Evolutionary conservation across 768 basidiomycete genomes (phyloP), one percentile per base, ranked within the genome.

Genomic region (Paxillus involutus): DNA sequence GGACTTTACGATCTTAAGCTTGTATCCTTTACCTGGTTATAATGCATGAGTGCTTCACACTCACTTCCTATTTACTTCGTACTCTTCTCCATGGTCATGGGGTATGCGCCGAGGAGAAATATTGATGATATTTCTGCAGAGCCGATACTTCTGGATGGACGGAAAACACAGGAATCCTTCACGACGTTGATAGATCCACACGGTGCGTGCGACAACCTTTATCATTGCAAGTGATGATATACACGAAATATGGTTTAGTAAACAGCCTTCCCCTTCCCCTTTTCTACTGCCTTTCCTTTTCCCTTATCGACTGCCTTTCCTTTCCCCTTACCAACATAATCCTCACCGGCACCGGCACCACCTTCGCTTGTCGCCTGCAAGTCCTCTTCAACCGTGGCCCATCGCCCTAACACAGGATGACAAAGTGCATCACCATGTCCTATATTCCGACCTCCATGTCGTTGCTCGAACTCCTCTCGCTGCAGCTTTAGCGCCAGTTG

Each of bases 11-110:
- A 26, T 33, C 11, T 10, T 32, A 32, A 11, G 7, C 11, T 48
- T 65, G 65, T 67, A 62, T 59, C 14, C 48, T 44, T 30, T 21
- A 39, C 46, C 32, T 35, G 35, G 3, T 35, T 35, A 12, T 12
- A 35, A 35, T 35, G 0, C 35, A 35, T 3, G 2, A 35, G 3
- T 35, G 14, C 35, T 14, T 35, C 35, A 14, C 12, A 7, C 12
- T 4, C 35, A 33, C 10, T 33, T 12, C 3, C 7, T 33, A 8
- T 11, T 33, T 13, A 1, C 2, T 35, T 12, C 35, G 13, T 12
- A 14, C 35, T 12, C 32, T 11, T 3, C 12, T 11, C 7, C 32
- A 11, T 33, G 32, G 26, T 32, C 2, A 30, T 9, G 29, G 29
- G 29, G 29, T 30, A 9, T 7, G 11, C 13, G 35, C 13, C 12